A percentile compares a stretch with the other conserved stretches of the same genome.
Conservation (phyloP, 2,329 filamentous ascomycete species). For the Alternaria gaisen region DNA sequence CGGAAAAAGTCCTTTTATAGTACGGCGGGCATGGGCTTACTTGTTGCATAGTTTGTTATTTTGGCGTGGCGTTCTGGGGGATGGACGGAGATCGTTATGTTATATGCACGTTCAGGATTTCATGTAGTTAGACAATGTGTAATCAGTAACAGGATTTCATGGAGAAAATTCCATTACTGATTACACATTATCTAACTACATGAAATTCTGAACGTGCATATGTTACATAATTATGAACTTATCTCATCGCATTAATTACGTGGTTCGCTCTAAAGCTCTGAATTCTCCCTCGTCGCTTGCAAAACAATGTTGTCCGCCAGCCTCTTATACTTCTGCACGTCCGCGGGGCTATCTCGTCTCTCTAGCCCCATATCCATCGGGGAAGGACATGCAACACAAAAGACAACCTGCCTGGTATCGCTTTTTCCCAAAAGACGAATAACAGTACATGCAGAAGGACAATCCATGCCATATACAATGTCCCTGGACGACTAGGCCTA, state of each 20-base stretch:
- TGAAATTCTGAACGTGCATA: no score
- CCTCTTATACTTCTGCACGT: neutral
- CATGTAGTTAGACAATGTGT: no score
- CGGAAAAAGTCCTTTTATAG: neutral
- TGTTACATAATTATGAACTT: neutral
- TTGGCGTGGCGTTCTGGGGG: conserved; percentile 2
- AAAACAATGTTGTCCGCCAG: neutral
- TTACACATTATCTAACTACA: no score
- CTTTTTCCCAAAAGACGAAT: no score
- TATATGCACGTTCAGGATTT: neutral
- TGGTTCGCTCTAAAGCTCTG: neutral
- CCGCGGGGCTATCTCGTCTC: neutral
- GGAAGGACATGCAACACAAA: no score
- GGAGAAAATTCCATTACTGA: no score
- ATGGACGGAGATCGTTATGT: neutral
- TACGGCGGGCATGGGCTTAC: neutral
- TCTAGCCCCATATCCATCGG: no score
- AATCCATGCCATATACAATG: neutral
- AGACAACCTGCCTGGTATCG: no score
- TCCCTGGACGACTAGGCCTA: neutral
- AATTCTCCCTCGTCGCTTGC: neutral
- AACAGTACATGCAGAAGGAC: neutral
- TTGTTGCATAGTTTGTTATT: conserved; percentile 11
- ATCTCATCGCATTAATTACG: neutral
- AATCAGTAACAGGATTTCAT: no score